Base-by-base conservation (phyloP, 2,329 filamentous ascomycete species). In the Rhinocladiella mackenziei region DNA sequence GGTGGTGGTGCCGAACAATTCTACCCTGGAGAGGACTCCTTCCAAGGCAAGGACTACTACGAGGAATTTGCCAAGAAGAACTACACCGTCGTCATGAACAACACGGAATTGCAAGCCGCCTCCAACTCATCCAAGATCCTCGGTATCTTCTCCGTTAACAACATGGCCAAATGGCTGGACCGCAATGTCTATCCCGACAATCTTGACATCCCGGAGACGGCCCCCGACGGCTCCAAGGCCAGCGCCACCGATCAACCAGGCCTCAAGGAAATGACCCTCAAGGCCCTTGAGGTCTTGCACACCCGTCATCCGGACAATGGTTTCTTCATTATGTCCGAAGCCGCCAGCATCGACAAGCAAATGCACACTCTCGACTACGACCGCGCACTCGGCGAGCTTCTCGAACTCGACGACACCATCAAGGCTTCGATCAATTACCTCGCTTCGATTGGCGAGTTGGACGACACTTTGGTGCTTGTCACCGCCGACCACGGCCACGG, bases 401-500 rank as follows among this genome's bases (percentile, higher is more conserved):
- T 94, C 29, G 87, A 94, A 68, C 76, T 94, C 23, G 86, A 94
- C 60, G 86, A 94, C 66, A 89, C 87, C 3, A 71, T 94, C 56
- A 80, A 80, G 39, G 84, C 84, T 13, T 88, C 86, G 2, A 74
- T 91, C 41, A 73, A 73, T 34, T 81, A 86, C 60, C 80, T 94
- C 31, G 73, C 78, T 57, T 67, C 74, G 22, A 71, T 87, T 5
- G 76, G 76, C 45, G 74, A 80, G 43, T 74, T 89, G 22, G 78
- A 91, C 7, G 78, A 89, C 50, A 94, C 87, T 1, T 77, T 91
- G 3, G 74, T 94, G 53, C 62, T 94, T 37, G 84, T 92, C 36
- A 88, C 86, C 2, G 84, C 86, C n/a, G 86, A 94, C 60, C 87
- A 92, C 71, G 87, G 87, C 30, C 87, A 94, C 68, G 87, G 87